A percentile compares a stretch with the other conserved stretches of the same genome.
phyloP scores from a whole-genome alignment of 2,329 filamentous ascomycete species.

The Teratosphaeriaceae sp. region DNA sequence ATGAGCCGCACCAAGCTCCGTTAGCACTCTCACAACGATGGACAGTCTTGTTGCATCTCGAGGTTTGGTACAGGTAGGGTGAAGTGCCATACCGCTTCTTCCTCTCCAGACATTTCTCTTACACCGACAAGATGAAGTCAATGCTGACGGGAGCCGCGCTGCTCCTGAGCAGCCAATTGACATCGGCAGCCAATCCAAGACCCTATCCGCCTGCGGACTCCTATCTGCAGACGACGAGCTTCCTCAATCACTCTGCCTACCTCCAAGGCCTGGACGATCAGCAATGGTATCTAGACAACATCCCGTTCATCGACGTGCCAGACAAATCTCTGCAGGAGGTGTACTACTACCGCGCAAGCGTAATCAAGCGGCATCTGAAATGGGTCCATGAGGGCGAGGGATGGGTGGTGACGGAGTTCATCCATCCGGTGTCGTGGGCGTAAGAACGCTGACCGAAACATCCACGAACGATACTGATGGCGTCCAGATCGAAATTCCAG shows the following conservation, averaged over 20 bases:
- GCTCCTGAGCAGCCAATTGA: not conserved
- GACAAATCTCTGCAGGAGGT: conserved; percentile 38
- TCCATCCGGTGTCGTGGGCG: conserved; percentile 13
- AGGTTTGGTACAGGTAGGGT: not conserved
- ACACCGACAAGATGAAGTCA: not conserved
- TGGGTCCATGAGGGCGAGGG: conserved; percentile 29
- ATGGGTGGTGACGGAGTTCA: conserved; percentile 39
- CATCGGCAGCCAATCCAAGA: conserved; percentile 7
- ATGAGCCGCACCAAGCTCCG: not conserved
- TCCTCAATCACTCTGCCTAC: conserved; percentile 17
- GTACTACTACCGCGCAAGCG: conserved; percentile 41
- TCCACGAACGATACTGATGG: no score
- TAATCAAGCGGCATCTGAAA: conserved; percentile 37
- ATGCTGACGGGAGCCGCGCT: not conserved
- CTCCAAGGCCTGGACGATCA: conserved; percentile 15
- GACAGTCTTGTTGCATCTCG: not conserved
- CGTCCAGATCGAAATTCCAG: conserved; percentile 16
- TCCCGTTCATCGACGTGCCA: conserved; percentile 40
- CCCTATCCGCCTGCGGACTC: conserved; percentile 14
- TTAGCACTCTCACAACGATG: not conserved
- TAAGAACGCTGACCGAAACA: no score
- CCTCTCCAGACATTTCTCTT: not conserved
- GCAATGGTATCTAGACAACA: conserved; percentile 33
- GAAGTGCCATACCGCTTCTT: not conserved
- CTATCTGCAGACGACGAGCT: conserved; percentile 12